Conservation (phyloP, 2,329 filamentous ascomycete genomes). For the Paracoccidioides brasiliensis region DNA sequence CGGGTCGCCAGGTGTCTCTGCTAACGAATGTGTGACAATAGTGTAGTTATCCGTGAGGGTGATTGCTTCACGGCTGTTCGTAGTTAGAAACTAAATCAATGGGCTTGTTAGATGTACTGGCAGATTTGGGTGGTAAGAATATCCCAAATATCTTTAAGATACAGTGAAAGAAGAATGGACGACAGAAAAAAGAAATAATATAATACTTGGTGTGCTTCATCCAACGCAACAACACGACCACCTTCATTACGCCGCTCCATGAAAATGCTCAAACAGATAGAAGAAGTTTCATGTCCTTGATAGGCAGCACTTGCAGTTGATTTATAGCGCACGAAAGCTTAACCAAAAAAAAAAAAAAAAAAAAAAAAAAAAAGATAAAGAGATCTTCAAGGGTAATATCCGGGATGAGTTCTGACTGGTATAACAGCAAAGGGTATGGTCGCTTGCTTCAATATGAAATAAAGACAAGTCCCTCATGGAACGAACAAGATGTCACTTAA, state of each 20-base stretch:
- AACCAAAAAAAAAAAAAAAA: not conserved
- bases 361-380: not conserved
- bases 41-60: slow-evolving; percentile 43
- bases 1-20: slow-evolving; percentile 58
- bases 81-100: slow-evolving; percentile 42
- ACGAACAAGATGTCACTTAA: too few species aligned
- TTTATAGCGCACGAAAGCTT: not conserved
- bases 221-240: slow-evolving; percentile 54
- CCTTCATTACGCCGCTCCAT: slow-evolving; percentile 39
- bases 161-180: not conserved
- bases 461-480: too few species aligned
- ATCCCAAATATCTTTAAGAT: not conserved
- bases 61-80: slow-evolving; percentile 40
- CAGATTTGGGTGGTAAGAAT: not conserved
- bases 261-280: slow-evolving; percentile 56
- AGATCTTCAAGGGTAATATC: too few species aligned
- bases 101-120: not conserved
- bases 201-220: slow-evolving; percentile 61
- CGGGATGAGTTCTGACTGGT: too few species aligned
- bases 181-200: not conserved
- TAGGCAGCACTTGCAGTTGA: too few species aligned
- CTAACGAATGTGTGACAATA: slow-evolving; percentile 52
- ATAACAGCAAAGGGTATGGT: too few species aligned
- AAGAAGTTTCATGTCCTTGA: too few species aligned
- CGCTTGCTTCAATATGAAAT: too few species aligned